Evolutionary conservation across 1,139 yeast genomes (phyloP).

Genomic region (Kodamaea derodonti): DNA sequence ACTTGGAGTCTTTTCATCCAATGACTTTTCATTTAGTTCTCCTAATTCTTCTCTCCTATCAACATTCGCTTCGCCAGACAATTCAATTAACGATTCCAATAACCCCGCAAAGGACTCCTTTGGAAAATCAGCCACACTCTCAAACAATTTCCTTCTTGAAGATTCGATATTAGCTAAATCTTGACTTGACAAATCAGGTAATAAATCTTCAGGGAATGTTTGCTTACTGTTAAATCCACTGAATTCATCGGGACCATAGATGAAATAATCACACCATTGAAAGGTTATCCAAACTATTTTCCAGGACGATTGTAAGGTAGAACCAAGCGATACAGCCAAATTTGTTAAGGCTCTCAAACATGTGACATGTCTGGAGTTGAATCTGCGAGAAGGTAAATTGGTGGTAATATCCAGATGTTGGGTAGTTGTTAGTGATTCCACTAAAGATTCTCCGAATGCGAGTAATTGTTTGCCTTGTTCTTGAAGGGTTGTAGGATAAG

Average conservation of each 20-base stretch:
- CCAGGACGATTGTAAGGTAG: conserved; percentile 70
- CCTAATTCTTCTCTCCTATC: conserved; percentile 2
- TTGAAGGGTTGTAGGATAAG: conserved; percentile 10
- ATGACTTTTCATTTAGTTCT: not conserved
- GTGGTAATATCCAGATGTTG: conserved; percentile 1
- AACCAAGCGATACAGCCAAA: conserved; percentile 74
- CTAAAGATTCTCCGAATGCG: conserved; percentile 59
- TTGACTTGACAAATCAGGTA: conserved; percentile 26
- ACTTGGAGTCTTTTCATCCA: conserved; percentile 1
- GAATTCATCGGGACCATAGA: conserved; percentile 58
- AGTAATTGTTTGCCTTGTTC: conserved; percentile 35
- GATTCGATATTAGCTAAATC: conserved; percentile 54
- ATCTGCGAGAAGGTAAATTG: conserved; percentile 29
- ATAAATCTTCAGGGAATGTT: conserved; percentile 15
- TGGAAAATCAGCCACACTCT: conserved; percentile 56
- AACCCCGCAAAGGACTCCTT: conserved; percentile 45
- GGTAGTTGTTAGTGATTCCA: conserved; percentile 51
- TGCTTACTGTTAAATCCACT: conserved; percentile 20
- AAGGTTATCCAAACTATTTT: conserved; percentile 59
- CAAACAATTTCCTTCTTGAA: conserved; percentile 57
- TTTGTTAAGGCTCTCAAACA: conserved; percentile 76
- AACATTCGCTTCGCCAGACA: conserved; percentile 30
- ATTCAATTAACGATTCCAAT: conserved; percentile 38
- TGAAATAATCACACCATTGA: conserved; percentile 68
- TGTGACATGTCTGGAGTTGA: conserved; percentile 64